Percentiles rank a stretch among this genome's conserved stretches.
Conservation (phyloP, 1,284 basidiomycete genomes). For the Termitomyces sp. region DNA sequence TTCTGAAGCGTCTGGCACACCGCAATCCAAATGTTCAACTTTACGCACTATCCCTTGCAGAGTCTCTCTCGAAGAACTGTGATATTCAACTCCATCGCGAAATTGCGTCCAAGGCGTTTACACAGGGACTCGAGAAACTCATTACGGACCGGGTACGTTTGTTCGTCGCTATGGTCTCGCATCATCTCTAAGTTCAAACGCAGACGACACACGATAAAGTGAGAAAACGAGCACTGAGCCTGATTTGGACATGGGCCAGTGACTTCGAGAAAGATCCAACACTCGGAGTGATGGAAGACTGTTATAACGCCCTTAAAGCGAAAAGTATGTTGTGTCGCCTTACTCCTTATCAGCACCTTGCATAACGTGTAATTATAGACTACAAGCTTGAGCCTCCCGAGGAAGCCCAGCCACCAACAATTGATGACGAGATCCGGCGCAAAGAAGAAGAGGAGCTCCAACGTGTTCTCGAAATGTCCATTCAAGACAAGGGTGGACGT, state of each 20-base stretch:
- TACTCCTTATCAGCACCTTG: not conserved
- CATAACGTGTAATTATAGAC: conserved; percentile 33
- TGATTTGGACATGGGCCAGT: conserved; percentile 82
- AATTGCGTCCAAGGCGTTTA: conserved; percentile 87
- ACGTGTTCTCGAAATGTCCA: conserved; percentile 83
- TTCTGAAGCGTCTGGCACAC: conserved; percentile 89
- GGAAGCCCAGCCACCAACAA: conserved; percentile 63
- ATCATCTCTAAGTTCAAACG: not conserved
- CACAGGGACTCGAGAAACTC: conserved; percentile 80
- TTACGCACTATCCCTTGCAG: conserved; percentile 84
- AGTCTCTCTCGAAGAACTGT: conserved; percentile 91
- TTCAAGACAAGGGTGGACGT: conserved; percentile 83
- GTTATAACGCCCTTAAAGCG: conserved; percentile 75
- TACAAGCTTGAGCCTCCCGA: conserved; percentile 65
- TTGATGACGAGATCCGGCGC: conserved; percentile 75
- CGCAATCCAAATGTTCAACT: conserved; percentile 96
- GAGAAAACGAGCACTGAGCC: conserved; percentile 64
- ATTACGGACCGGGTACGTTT: conserved; percentile 79
- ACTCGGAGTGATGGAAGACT: conserved; percentile 89
- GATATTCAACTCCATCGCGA: conserved; percentile 79
- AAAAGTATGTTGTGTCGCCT: conserved; percentile 60
- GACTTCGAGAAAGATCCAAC: conserved; percentile 81
- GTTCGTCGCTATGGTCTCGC: not conserved
- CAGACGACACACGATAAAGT: conserved; percentile 90
- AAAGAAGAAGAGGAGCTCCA: conserved; percentile 92